Percentiles rank a stretch among this genome's conserved stretches.
Conservation (phyloP, 306 rosid genomes). For the Acacia confusa region DNA sequence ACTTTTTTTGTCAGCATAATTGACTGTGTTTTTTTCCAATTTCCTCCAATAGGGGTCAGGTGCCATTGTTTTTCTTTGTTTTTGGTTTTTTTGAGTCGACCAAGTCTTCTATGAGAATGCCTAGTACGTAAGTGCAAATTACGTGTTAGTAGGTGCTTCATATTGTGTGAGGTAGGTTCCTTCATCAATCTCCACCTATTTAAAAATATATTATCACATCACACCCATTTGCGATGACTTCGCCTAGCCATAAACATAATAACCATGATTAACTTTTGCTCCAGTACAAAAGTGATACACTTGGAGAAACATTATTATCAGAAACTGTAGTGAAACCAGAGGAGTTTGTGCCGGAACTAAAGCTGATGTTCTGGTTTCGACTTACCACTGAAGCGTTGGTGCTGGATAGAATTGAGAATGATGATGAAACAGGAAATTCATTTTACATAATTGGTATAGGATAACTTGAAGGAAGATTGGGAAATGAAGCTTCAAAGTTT, state of each 20-base stretch:
- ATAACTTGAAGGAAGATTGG: neutral
- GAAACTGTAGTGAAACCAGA: neutral
- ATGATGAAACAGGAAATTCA: neutral
- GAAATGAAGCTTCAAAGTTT: neutral
- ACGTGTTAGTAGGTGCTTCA: neutral
- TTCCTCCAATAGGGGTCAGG: neutral
- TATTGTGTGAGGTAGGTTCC: no score
- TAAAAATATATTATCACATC: no score
- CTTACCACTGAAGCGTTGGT: neutral
- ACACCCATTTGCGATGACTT: no score
- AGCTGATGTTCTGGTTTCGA: neutral
- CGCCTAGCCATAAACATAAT: no score
- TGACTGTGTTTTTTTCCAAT: neutral
- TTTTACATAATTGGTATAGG: neutral
- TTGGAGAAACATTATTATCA: no score
- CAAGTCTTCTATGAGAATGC: neutral
- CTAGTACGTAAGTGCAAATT: no score
- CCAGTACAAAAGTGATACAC: no score
- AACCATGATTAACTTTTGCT: no score
- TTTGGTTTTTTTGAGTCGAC: neutral
- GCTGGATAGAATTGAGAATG: neutral
- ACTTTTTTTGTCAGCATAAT: neutral
- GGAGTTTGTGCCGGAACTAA: conserved; percentile 15
- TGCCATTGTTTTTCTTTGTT: no score
- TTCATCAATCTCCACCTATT: no score